phyloP scores from a whole-genome alignment of 768 basidiomycete species.

The Naematelia aurantialba region DNA sequence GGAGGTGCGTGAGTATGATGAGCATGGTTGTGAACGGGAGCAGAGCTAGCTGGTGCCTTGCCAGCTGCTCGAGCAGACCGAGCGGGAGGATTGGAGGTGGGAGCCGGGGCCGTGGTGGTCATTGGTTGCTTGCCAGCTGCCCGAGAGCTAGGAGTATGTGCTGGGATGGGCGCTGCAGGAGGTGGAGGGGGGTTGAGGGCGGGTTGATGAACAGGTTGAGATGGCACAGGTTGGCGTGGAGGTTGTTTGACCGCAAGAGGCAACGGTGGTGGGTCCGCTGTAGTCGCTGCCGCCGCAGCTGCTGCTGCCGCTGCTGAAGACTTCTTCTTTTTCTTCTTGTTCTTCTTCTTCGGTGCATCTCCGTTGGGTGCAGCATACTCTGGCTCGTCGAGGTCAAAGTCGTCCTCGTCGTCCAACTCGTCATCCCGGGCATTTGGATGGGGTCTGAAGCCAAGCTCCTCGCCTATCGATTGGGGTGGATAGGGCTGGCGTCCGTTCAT shows the following conservation, averaged over 20 bases:
- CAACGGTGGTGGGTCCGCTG: slow-evolving; percentile 20
- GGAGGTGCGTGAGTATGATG: slow-evolving; percentile 58
- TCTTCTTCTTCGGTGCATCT: slow-evolving; percentile 53
- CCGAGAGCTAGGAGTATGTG: slow-evolving; percentile 65
- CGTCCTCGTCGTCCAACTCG: slow-evolving; percentile 40
- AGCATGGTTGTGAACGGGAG: slow-evolving; percentile 35
- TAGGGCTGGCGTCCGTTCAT: slow-evolving; percentile 21
- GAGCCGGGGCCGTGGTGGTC: slow-evolving; percentile 57
- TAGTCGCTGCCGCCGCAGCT: slow-evolving; percentile 33
- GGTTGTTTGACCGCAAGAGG: slow-evolving; percentile 36
- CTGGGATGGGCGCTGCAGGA: slow-evolving; percentile 53
- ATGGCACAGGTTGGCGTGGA: slow-evolving; percentile 21
- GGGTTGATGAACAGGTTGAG: slow-evolving; percentile 34
- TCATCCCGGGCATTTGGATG: slow-evolving; percentile 44
- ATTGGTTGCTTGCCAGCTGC: slow-evolving; percentile 92
- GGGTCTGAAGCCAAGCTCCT: slow-evolving; percentile 47
- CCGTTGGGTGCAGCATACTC: slow-evolving; percentile 32
- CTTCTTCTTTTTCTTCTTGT: slow-evolving; percentile 58
- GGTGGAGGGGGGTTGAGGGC: slow-evolving; percentile 52
- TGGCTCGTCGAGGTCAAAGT: slow-evolving; percentile 36
- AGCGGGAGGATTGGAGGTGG: slow-evolving; percentile 35
- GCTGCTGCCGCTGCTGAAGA: slow-evolving; percentile 36
- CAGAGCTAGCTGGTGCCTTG: slow-evolving; percentile 48
- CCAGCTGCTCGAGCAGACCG: slow-evolving; percentile 51
- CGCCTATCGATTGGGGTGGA: slow-evolving; percentile 26